Conservation (phyloP, 2,329 filamentous ascomycete genomes). For the Volutella citrinella region DNA sequence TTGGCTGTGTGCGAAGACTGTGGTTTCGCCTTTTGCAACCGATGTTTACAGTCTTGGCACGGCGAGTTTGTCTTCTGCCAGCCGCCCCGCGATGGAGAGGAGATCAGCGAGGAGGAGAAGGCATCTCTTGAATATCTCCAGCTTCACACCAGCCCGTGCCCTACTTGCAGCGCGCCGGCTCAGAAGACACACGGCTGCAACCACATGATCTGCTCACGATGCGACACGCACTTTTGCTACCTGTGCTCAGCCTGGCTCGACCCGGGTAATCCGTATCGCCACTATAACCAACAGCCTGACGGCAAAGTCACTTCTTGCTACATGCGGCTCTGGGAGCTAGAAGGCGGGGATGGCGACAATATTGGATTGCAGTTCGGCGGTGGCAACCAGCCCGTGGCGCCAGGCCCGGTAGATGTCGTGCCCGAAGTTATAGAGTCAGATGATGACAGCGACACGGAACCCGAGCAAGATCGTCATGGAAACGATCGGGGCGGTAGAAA, state of each 20-base stretch:
- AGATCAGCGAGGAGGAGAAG: slow-evolving; percentile 80
- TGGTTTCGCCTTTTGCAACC: slow-evolving; percentile 79
- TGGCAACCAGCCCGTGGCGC: slow-evolving; percentile 24
- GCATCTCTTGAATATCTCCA: slow-evolving; percentile 82
- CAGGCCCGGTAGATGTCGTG: slow-evolving; percentile 13
- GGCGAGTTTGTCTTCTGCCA: slow-evolving; percentile 74
- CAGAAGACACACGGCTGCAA: slow-evolving; percentile 96
- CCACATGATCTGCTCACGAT: slow-evolving; percentile 92
- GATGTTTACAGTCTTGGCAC: slow-evolving; percentile 79
- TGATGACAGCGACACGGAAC: slow-evolving; percentile 22
- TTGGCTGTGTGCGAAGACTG: slow-evolving; percentile 88
- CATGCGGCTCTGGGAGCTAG: slow-evolving; percentile 85
- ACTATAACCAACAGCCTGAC: slow-evolving; percentile 70
- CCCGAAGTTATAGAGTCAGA: slow-evolving; percentile 16
- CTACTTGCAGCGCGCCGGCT: slow-evolving; percentile 78
- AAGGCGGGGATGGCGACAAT: slow-evolving; percentile 69
- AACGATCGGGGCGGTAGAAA: slow-evolving; percentile 25
- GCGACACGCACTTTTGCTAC: slow-evolving; percentile 92
- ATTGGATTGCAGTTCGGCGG: slow-evolving; percentile 45
- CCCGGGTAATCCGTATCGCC: slow-evolving; percentile 76
- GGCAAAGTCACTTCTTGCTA: slow-evolving; percentile 65
- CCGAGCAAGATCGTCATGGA: slow-evolving; percentile 31
- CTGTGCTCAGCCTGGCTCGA: slow-evolving; percentile 86
- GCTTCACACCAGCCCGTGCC: slow-evolving; percentile 80
- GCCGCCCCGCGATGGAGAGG: slow-evolving; percentile 61